These are phyloP conservation scores for Syncephalastrum sp. DNA, from an alignment of 371 early-diverging fungal species.

Conservation along the genomic window DNA sequence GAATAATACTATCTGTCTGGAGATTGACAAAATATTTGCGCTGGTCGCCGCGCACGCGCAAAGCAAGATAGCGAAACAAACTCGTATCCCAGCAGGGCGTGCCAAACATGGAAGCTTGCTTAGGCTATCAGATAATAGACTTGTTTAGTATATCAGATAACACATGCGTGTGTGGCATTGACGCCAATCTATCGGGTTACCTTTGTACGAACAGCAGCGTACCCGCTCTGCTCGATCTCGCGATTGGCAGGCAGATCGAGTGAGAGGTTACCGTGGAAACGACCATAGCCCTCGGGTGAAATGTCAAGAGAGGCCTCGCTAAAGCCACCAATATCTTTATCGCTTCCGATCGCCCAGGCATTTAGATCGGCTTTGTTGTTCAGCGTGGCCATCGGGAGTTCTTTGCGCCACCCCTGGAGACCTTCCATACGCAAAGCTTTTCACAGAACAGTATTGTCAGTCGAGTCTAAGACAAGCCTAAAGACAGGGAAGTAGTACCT, in stretches of 20 bases:
- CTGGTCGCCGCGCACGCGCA: slow-evolving; percentile 78
- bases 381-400: slow-evolving; percentile 65
- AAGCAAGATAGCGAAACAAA: slow-evolving; percentile 79
- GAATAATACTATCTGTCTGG: slow-evolving; percentile 80
- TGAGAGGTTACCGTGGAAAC: slow-evolving; percentile 82
- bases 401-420: slow-evolving; percentile 61
- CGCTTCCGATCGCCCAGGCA: slow-evolving; percentile 83
- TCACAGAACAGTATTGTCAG: not conserved
- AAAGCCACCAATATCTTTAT: slow-evolving; percentile 89
- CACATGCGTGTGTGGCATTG: too few relatives aligned
- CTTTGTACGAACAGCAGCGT: slow-evolving; percentile 85
- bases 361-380: slow-evolving; percentile 58
- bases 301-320: slow-evolving; percentile 62
- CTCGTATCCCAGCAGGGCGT: slow-evolving; percentile 85
- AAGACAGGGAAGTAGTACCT: slow-evolving; percentile 23
- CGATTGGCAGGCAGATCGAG: slow-evolving; percentile 72
- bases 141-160: not conserved
- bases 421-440: slow-evolving; percentile 46
- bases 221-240: slow-evolving; percentile 82
- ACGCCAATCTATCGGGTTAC: slow-evolving; percentile 21
- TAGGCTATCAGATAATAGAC: slow-evolving; percentile 7
- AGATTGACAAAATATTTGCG: slow-evolving; percentile 90
- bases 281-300: slow-evolving; percentile 55
- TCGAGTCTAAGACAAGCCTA: not conserved
- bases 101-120: slow-evolving; percentile 58